Conservation (phyloP, 225 moss, liverwort and hornwort genomes). For the Antitrichia curtipendula region DNA sequence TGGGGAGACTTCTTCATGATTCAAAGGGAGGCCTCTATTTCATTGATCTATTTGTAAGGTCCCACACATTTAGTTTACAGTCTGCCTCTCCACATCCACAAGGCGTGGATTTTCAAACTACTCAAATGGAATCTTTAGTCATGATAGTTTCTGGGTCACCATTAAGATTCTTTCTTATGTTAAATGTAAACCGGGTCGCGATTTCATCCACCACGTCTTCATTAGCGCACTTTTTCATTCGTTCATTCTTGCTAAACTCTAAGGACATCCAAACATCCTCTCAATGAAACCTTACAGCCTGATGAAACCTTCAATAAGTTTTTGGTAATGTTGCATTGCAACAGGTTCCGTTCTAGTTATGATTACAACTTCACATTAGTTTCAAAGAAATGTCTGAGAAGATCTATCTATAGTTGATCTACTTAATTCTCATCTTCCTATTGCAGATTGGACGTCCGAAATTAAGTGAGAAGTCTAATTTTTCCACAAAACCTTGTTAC, state of each 20-base stretch:
- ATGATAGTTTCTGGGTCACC: background rate
- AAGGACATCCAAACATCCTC: background rate
- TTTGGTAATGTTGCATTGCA: background rate
- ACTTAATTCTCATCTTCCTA: background rate
- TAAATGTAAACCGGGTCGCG: too few species aligned
- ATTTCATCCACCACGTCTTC: background rate
- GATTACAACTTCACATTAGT: background rate
- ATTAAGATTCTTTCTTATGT: background rate
- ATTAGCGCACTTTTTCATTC: background rate
- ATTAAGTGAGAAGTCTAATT: background rate
- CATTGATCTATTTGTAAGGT: background rate
- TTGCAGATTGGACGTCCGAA: background rate
- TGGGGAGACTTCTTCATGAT: background rate
- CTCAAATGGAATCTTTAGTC: too few species aligned
- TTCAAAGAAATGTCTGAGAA: background rate
- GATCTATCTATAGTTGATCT: background rate
- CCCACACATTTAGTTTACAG: background rate
- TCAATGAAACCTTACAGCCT: background rate
- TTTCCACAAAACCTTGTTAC: background rate
- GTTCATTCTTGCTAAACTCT: background rate
- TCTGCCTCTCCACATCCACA: background rate
- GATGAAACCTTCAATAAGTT: background rate
- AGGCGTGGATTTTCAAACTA: background rate
- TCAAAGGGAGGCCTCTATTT: background rate
- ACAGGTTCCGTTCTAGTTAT: background rate